Conservation (phyloP, 164 flowering plant genomes). For the Tinospora cordifolia region DNA sequence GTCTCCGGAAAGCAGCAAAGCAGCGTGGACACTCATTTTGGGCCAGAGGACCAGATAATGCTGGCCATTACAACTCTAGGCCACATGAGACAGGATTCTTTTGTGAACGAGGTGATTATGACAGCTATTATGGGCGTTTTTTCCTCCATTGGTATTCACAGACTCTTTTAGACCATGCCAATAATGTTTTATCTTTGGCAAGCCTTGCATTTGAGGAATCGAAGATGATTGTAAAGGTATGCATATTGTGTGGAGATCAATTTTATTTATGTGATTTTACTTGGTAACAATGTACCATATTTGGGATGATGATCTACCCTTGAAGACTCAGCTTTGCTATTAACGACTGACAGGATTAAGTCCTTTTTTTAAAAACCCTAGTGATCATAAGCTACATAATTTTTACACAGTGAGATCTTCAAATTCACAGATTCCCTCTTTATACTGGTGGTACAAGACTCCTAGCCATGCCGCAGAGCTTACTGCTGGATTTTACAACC, state of each 20-base stretch:
- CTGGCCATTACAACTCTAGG: conserved; percentile 79
- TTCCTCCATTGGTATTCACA: conserved; percentile 85
- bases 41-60: conserved; percentile 87
- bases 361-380: too few species aligned
- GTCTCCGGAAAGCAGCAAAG: conserved; percentile 60
- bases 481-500: conserved; percentile 78
- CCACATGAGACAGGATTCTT: conserved; percentile 90
- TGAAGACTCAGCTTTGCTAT: background rate
- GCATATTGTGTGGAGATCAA: background rate
- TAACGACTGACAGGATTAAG: background rate
- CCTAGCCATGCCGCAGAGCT: conserved; percentile 93
- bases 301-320: too few species aligned
- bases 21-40: conserved; percentile 72
- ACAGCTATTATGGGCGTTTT: conserved; percentile 85
- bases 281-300: background rate
- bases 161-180: conserved; percentile 70
- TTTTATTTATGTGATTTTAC: conserved; percentile 1
- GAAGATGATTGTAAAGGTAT: conserved; percentile 65
- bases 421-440: conserved; percentile 64
- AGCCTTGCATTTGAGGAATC: conserved; percentile 76
- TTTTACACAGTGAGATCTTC: conserved; percentile 8
- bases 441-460: conserved; percentile 91
- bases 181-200: conserved; percentile 72
- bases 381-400: background rate
- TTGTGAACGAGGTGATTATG: conserved; percentile 89